A percentile compares a stretch with the other conserved stretches of the same genome.
These are phyloP conservation scores for Artomyces pyxidatus DNA, from an alignment of 768 basidiomycete genomes.

Conservation along the genomic window DNA sequence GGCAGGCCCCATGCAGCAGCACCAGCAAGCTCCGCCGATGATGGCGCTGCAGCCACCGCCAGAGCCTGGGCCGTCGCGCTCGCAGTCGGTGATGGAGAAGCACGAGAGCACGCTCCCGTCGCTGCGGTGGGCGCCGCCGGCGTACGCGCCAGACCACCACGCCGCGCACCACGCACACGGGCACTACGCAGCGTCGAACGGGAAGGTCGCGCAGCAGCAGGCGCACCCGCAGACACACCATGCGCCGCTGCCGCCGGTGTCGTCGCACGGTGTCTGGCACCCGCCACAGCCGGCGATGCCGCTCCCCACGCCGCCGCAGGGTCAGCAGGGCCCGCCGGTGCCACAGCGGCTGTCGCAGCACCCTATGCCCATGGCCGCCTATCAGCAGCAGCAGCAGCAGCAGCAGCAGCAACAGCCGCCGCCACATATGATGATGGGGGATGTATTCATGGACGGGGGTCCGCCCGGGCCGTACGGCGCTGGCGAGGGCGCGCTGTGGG, in stretches of 20 bases:
- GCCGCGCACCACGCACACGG: background rate
- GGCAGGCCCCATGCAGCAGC: background rate
- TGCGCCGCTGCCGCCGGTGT: background rate
- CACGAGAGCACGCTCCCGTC: background rate
- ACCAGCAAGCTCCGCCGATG: background rate
- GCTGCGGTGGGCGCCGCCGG: background rate
- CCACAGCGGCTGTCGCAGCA: background rate
- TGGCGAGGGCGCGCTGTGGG: conserved; percentile 41
- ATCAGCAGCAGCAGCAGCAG: conserved; percentile 3
- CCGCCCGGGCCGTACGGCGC: background rate
- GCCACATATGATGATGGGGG: conserved; percentile 2
- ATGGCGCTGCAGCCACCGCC: background rate
- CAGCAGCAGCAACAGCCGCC: conserved; percentile 6
- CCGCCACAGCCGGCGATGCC: background rate
- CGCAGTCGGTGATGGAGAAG: background rate
- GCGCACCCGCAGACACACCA: background rate
- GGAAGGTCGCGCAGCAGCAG: background rate
- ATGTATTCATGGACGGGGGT: background rate
- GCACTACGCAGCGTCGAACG: background rate
- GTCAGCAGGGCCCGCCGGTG: background rate
- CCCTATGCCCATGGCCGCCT: background rate
- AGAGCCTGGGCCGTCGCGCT: background rate
- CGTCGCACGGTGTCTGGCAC: background rate
- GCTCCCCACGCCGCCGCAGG: background rate
- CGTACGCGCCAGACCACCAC: background rate